A percentile compares a stretch with the other conserved stretches of the same genome.
These are phyloP conservation scores for Adansonia rubrostipa DNA, from an alignment of 441 rosid genomes.

Conservation along the genomic window DNA sequence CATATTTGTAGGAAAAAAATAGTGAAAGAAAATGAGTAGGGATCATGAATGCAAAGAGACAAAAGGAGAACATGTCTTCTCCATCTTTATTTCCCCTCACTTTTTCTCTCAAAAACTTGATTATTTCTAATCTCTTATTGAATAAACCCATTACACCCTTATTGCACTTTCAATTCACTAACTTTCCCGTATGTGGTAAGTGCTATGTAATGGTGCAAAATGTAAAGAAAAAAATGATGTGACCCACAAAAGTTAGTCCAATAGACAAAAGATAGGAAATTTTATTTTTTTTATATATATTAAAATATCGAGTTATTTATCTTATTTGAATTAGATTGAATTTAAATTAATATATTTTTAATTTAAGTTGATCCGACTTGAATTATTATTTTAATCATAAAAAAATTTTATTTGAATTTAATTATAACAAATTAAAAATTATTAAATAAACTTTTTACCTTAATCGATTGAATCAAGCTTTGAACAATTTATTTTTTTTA, in stretches of 20 bases:
- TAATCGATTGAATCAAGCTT: background rate
- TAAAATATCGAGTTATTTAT: background rate
- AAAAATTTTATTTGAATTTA: too few species aligned
- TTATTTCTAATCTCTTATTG: conserved; percentile 26
- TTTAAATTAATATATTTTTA: too few species aligned
- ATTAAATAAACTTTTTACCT: background rate
- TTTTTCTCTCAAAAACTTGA: conserved; percentile 20
- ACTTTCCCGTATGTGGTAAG: conserved; percentile 28
- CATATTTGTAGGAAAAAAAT: conserved; percentile 28
- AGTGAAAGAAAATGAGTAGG: conserved; percentile 40
- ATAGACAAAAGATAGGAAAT: background rate
- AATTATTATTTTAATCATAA: too few species aligned
- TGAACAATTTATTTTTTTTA: background rate
- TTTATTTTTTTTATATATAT: background rate
- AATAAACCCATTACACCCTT: conserved; percentile 13
- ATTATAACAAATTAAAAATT: too few species aligned
- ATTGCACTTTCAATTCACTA: conserved; percentile 18
- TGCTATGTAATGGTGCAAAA: conserved; percentile 29
- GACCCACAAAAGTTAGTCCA: background rate
- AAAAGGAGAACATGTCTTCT: conserved; percentile 37
- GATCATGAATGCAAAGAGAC: conserved; percentile 45
- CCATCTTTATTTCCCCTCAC: conserved; percentile 9
- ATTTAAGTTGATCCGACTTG: too few species aligned
- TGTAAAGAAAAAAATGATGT: background rate
- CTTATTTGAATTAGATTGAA: too few species aligned